phyloP scores from a whole-genome alignment of 441 rosid genomes.

The Raphanus hybrid region DNA sequence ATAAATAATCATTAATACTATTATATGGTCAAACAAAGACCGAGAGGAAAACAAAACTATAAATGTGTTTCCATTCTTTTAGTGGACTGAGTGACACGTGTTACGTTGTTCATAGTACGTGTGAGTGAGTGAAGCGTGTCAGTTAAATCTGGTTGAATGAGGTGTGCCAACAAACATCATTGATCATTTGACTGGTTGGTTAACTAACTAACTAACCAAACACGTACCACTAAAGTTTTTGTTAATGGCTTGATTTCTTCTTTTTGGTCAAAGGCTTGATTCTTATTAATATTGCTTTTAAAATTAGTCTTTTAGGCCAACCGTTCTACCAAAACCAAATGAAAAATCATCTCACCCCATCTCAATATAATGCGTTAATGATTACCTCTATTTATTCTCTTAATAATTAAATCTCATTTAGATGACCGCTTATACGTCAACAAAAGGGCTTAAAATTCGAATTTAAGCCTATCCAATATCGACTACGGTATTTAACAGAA shows the following conservation, averaged over 20 bases:
- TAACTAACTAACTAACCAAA: slow-evolving; percentile 17
- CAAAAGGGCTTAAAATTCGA: background rate
- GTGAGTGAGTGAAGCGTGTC: slow-evolving; percentile 1
- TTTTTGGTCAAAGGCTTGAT: too few species aligned
- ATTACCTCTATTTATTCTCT: background rate
- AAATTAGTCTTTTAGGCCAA: slow-evolving; percentile 19
- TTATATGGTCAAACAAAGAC: background rate
- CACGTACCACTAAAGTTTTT: background rate
- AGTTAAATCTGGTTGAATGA: slow-evolving; percentile 2
- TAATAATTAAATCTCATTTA: background rate
- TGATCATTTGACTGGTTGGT: slow-evolving; percentile 19
- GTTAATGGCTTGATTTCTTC: background rate
- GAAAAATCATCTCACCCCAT: background rate
- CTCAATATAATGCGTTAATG: background rate
- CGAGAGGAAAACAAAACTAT: background rate
- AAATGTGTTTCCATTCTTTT: background rate
- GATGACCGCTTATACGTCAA: background rate
- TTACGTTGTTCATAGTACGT: background rate
- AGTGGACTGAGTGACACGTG: background rate
- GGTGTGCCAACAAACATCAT: slow-evolving; percentile 11
- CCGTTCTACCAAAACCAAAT: slow-evolving; percentile 24
- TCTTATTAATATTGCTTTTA: background rate
- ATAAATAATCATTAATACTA: background rate
- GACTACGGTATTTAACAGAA: background rate
- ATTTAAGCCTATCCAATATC: background rate